Conservation (phyloP, 352 stramenopile genomes). For the Phytopythium cucurbitacearum region DNA sequence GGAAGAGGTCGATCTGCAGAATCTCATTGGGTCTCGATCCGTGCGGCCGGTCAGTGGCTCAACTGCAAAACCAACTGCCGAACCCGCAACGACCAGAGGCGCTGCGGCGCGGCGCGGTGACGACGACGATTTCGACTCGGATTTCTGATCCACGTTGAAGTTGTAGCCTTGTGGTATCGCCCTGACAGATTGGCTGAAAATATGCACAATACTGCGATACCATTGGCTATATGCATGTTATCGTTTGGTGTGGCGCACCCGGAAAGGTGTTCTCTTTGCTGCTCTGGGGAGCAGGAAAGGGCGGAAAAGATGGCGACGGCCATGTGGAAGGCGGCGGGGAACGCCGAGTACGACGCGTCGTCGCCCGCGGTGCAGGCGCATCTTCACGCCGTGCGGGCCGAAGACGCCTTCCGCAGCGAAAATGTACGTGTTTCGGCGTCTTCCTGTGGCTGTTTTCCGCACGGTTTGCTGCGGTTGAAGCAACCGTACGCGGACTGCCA, state of each 20-base stretch:
- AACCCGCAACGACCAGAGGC: background rate
- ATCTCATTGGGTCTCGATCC: constrained; percentile 46
- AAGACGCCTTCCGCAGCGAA: constrained; percentile 52
- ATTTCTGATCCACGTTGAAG: constrained; percentile 28
- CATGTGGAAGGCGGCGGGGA: constrained; percentile 58
- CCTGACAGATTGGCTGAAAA: background rate
- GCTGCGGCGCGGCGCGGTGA: constrained; percentile 12
- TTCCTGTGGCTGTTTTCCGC: constrained; percentile 1
- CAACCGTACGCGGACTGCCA: no score
- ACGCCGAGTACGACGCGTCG: constrained; percentile 69
- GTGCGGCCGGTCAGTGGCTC: background rate
- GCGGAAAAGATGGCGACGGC: background rate
- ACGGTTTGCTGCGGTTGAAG: background rate
- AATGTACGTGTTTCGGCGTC: constrained; percentile 31
- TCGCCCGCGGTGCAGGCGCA: constrained; percentile 75
- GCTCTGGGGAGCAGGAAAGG: background rate
- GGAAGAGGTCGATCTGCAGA: constrained; percentile 68
- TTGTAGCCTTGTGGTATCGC: background rate
- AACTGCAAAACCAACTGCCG: background rate
- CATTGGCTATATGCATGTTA: no score
- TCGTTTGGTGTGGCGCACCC: no score
- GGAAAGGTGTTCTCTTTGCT: no score
- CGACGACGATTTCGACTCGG: constrained; percentile 57
- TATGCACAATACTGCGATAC: no score
- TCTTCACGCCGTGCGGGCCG: constrained; percentile 67